A percentile compares a stretch with the other conserved stretches of the same genome.
These are phyloP conservation scores for Conticribra weissflogii DNA, from an alignment of 108 stramenopile genomes.

Conservation along the genomic window DNA sequence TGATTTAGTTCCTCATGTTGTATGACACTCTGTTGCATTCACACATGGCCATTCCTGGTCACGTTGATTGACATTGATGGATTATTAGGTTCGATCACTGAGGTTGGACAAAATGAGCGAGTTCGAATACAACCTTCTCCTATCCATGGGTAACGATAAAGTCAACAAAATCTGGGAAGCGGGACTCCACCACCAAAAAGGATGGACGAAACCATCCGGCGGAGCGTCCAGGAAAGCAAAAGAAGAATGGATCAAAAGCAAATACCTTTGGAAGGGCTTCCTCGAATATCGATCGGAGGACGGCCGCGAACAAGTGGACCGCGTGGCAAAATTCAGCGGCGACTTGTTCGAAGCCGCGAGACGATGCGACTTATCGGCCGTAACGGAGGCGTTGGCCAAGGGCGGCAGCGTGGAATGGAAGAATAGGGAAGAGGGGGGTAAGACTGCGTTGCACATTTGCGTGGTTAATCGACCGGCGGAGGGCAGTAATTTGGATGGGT, in stretches of 20 bases:
- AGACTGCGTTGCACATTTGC: slow-evolving; percentile 70
- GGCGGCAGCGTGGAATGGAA: slow-evolving; percentile 82
- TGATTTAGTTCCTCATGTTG: no score
- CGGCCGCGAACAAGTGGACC: slow-evolving; percentile 57
- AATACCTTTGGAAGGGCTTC: slow-evolving; percentile 90
- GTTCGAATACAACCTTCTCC: slow-evolving; percentile 60
- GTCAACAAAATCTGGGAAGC: slow-evolving; percentile 86
- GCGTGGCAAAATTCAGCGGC: slow-evolving; percentile 61
- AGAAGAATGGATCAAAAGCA: slow-evolving; percentile 90
- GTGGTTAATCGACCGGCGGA: slow-evolving; percentile 52
- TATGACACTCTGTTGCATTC: no score
- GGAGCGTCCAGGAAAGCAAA: slow-evolving; percentile 62
- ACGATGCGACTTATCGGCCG: slow-evolving; percentile 57
- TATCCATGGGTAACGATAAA: slow-evolving; percentile 72
- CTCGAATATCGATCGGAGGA: slow-evolving; percentile 60
- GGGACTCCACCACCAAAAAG: slow-evolving; percentile 75
- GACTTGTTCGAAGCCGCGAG: slow-evolving; percentile 73
- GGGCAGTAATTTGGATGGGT: slow-evolving; percentile 29
- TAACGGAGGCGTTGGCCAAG: slow-evolving; percentile 70
- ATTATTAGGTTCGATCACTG: slow-evolving; percentile 69
- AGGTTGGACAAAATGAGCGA: slow-evolving; percentile 74
- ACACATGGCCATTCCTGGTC: no score
- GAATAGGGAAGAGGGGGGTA: slow-evolving; percentile 61
- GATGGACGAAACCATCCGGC: slow-evolving; percentile 76
- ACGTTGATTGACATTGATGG: neutral